A percentile compares a stretch with the other conserved stretches of the same genome.
Evolutionary conservation across 768 basidiomycete species (phyloP).

Genomic region (Hygrocybe coccinea): DNA sequence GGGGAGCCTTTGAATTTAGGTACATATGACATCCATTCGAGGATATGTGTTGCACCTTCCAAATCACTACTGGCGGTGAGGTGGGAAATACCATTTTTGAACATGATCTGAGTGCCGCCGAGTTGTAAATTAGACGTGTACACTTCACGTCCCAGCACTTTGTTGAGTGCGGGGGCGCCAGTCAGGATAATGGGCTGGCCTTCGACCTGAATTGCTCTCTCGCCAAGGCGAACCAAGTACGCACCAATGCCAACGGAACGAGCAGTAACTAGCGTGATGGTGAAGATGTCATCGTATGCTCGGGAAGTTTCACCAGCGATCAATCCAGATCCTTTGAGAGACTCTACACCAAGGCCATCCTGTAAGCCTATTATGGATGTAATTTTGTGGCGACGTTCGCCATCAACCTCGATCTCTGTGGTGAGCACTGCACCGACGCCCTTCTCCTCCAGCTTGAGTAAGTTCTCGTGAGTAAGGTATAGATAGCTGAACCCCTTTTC

Average conservation of each 20-base stretch:
- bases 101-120: constrained; percentile 99
- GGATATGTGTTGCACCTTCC: constrained; percentile 89
- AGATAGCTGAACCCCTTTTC: constrained; percentile 97
- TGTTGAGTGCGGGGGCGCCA: constrained; percentile 94
- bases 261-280: constrained; percentile 96
- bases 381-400: constrained; percentile 88
- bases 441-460: constrained; percentile 84
- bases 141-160: constrained; percentile 97
- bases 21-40: constrained; percentile 92
- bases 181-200: constrained; percentile 99
- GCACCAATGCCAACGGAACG: constrained; percentile 99
- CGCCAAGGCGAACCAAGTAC: constrained; percentile 95
- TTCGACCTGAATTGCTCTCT: constrained; percentile 97
- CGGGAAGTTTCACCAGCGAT: constrained; percentile 98
- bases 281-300: constrained; percentile 99
- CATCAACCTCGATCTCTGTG: constrained; percentile 77
- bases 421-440: constrained; percentile 73
- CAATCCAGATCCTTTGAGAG: constrained; percentile 90
- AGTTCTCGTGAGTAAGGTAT: constrained; percentile 90
- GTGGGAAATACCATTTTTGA: constrained; percentile 99
- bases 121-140: constrained; percentile 98
- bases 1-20: constrained; percentile 77
- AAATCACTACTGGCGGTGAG: constrained; percentile 92
- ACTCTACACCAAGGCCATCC: constrained; percentile 96
- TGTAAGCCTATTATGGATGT: constrained; percentile 96